phyloP scores from a whole-genome alignment of 768 basidiomycete species.

The Termitomyces sp. region DNA sequence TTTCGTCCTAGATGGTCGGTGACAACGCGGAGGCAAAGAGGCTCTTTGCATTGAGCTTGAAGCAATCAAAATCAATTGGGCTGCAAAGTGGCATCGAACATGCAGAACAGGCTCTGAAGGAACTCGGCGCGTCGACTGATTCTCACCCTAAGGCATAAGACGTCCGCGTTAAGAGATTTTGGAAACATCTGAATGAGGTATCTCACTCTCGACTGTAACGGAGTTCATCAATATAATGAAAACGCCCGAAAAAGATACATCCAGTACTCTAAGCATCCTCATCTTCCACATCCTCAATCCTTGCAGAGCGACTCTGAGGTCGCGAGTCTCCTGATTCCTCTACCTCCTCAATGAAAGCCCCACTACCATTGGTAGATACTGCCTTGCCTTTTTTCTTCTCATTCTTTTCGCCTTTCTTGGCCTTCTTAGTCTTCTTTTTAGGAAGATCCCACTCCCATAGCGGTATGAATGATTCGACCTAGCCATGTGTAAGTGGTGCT shows the following conservation, averaged over 20 bases:
- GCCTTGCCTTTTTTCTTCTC: slow-evolving; percentile 43
- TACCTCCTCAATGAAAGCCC: slow-evolving; percentile 44
- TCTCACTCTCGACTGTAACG: neutral
- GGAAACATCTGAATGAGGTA: neutral
- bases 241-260: slow-evolving; percentile 7
- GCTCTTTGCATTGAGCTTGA: slow-evolving; percentile 28
- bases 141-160: neutral
- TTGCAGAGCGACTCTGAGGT: slow-evolving; percentile 38
- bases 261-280: slow-evolving; percentile 28
- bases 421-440: slow-evolving; percentile 60
- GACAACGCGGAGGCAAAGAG: slow-evolving; percentile 31
- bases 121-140: neutral
- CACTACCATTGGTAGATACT: slow-evolving; percentile 39
- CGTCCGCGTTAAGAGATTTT: neutral
- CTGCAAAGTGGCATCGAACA: slow-evolving; percentile 29
- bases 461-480: slow-evolving; percentile 98
- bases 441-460: slow-evolving; percentile 95
- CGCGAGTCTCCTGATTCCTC: slow-evolving; percentile 39
- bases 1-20: slow-evolving; percentile 29
- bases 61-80: slow-evolving; percentile 34
- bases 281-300: slow-evolving; percentile 47
- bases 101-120: slow-evolving; percentile 25
- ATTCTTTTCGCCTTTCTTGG: slow-evolving; percentile 51
- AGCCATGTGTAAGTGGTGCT: neutral
- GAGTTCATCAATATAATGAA: neutral